Percentiles rank a stretch among this genome's conserved stretches.
Conservation (phyloP, 257 asterid genomes). For the Solanum chmielewskii region DNA sequence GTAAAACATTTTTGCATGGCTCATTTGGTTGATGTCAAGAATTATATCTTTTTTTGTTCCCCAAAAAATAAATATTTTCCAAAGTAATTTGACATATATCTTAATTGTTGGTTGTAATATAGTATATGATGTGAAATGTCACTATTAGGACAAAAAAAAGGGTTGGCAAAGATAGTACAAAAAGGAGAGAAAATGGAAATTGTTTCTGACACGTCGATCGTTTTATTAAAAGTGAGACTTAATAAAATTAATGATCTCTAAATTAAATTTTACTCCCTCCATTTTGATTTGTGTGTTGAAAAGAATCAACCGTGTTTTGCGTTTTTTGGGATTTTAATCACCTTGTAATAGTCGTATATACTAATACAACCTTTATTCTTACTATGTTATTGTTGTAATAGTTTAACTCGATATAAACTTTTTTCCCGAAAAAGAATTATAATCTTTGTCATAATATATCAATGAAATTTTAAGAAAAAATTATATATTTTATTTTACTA, state of each 20-base stretch:
- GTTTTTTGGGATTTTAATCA: not conserved
- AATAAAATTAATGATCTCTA: not conserved
- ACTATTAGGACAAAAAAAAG: not conserved
- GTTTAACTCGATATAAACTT: too few relatives aligned
- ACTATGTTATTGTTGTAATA: too few relatives aligned
- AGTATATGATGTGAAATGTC: not conserved
- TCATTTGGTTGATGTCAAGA: not conserved
- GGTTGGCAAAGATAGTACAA: not conserved
- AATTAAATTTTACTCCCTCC: not conserved
- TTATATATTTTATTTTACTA: too few relatives aligned
- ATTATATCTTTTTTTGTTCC: not conserved
- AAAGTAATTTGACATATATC: not conserved
- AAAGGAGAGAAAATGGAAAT: not conserved
- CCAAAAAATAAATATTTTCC: not conserved
- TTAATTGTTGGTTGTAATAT: not conserved
- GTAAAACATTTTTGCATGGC: not conserved
- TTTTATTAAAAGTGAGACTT: not conserved
- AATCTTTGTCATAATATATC: too few relatives aligned
- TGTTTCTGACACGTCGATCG: not conserved
- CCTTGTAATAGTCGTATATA: not conserved
- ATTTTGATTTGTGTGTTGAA: not conserved
- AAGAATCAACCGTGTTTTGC: too few relatives aligned
- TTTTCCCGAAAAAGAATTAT: too few relatives aligned
- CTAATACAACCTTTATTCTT: too few relatives aligned
- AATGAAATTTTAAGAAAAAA: too few relatives aligned